Evolutionary conservation across 345 rosid genomes (phyloP), one percentile per base, ranked within the genome.

Genomic region (Streptanthus diversifolius): DNA sequence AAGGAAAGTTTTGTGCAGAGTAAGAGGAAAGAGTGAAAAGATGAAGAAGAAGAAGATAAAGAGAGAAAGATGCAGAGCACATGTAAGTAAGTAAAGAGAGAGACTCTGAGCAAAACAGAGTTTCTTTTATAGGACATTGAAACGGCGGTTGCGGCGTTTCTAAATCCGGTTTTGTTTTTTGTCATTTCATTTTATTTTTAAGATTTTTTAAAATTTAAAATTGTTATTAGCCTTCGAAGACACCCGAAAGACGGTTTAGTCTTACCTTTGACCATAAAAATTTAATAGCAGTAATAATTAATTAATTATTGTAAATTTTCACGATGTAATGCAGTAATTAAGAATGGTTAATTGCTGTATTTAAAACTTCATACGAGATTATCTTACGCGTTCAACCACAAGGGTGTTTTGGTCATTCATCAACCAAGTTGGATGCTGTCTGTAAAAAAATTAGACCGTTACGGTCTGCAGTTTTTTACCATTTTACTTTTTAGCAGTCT

Each of bases 111-210:
- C 2, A 10, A 5, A 14, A n/a, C 58, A 69, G 75, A 44, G 65
- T 33, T 72, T 64, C 43, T 53, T 51, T 76, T 76, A 76, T 76
- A 76, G 74, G 66, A 69, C 71, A 52, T 32, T 69, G 32, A 24
- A 76, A 62, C 79, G 79, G 74, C 75, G 41, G 57, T 76, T 69
- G 73, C 61, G 67, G 78, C 54, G 61, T 74, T 74, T 74, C 57
- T 12, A 9, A 49, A 49, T 19, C 36, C 39, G 14, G 13, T 43
- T 65, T 18, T 36, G 13, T 70, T 73, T 18, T 22, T 30, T 22
- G 37, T 52, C 43, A 74, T 58, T 52, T 15, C 2, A 17, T 0
- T 64, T 30, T 17, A 2, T 11, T 8, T 32, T 21, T 57, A 13
- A 43, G n/a, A 25, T 15, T 33, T 15, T 22, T 25, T 8, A 9